phyloP scores from a whole-genome alignment of 2,329 filamentous ascomycete species.

The Periconia sp. region DNA sequence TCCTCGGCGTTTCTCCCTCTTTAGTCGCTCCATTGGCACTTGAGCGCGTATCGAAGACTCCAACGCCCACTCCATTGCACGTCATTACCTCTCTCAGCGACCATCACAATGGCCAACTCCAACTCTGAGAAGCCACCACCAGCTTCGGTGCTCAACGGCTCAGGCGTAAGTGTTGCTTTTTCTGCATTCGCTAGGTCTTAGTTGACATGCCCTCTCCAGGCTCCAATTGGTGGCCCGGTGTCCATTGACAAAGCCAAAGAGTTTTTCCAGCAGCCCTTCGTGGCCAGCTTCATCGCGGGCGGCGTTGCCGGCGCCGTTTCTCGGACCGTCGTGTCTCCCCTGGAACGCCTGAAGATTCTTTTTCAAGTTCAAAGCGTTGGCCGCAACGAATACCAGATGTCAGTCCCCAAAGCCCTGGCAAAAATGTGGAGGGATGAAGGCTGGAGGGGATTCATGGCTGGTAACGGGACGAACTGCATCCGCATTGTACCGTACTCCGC shows the following conservation, averaged over 20 bases:
- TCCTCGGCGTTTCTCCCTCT: constrained; percentile 18
- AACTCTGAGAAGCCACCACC: constrained; percentile 22
- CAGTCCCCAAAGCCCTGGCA: constrained; percentile 79
- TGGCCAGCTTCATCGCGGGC: constrained; percentile 91
- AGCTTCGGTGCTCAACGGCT: constrained; percentile 16
- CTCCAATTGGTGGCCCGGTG: constrained; percentile 13
- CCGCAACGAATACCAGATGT: constrained; percentile 89
- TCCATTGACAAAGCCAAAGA: constrained; percentile 28
- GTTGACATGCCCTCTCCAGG: constrained; percentile 17
- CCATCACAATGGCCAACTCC: constrained; percentile 11
- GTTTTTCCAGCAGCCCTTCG: constrained; percentile 73
- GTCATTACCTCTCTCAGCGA: constrained; percentile 8
- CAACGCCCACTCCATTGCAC: constrained; percentile 7
- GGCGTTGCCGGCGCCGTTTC: constrained; percentile 97
- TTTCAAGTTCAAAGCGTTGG: constrained; percentile 93
- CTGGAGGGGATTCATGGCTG: constrained; percentile 95
- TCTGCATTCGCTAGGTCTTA: background rate
- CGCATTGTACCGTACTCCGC: constrained; percentile 98
- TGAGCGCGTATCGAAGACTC: constrained; percentile 2
- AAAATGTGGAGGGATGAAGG: constrained; percentile 99
- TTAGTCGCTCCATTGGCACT: constrained; percentile 24
- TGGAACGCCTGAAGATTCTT: constrained; percentile 96
- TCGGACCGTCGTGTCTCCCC: constrained; percentile 90
- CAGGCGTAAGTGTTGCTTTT: constrained; percentile 16
- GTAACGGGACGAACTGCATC: constrained; percentile 97